A percentile compares a stretch with the other conserved stretches of the same genome.
Evolutionary conservation across 306 rosid genomes (phyloP).

Genomic region (Lathyrus tuberosus): DNA sequence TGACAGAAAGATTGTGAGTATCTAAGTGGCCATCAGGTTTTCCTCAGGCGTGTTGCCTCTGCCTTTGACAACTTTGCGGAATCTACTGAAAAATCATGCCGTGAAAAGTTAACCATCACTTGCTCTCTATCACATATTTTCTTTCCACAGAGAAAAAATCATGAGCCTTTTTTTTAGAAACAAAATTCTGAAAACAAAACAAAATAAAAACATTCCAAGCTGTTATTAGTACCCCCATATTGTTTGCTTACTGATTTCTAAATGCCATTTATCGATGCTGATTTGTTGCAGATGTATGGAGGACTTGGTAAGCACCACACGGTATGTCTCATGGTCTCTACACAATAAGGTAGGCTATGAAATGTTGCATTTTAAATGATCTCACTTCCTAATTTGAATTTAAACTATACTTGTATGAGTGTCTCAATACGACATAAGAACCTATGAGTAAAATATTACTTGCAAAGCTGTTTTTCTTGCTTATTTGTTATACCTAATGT

Average conservation of each 20-base stretch:
- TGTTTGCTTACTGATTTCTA: slow-evolving; percentile 15
- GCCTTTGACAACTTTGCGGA: slow-evolving; percentile 94
- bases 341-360: slow-evolving; percentile 80
- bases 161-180: background rate
- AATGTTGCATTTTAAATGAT: slow-evolving; percentile 31
- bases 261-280: slow-evolving; percentile 26
- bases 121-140: slow-evolving; percentile 34
- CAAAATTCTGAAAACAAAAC: too few species aligned
- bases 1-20: slow-evolving; percentile 93
- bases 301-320: slow-evolving; percentile 95
- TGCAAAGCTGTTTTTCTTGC: slow-evolving; percentile 31
- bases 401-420: slow-evolving; percentile 30
- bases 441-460: slow-evolving; percentile 21
- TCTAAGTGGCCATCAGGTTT: slow-evolving; percentile 91
- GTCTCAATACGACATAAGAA: background rate
- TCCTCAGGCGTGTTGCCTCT: slow-evolving; percentile 89
- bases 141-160: slow-evolving; percentile 13
- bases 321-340: slow-evolving; percentile 96
- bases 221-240: background rate
- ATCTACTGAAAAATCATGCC: slow-evolving; percentile 87
- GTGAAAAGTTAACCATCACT: slow-evolving; percentile 71
- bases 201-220: background rate
- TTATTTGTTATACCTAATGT: slow-evolving; percentile 33
- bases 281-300: slow-evolving; percentile 82
- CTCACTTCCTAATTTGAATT: slow-evolving; percentile 15